Base-by-base conservation (phyloP, 352 stramenopile species). In the Globisporangium irregulare region DNA sequence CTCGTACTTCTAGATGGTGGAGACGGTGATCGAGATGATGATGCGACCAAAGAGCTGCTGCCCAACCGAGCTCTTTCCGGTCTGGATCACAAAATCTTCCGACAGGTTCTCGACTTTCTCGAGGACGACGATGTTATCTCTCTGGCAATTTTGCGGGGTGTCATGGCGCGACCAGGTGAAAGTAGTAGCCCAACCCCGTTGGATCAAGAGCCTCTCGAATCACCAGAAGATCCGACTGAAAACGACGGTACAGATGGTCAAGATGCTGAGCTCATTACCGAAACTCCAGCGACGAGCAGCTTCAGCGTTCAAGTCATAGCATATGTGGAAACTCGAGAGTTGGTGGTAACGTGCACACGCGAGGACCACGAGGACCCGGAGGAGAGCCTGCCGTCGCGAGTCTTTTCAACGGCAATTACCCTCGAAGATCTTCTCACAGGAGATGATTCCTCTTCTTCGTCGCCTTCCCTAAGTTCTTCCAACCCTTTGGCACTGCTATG, bases 291-390 rank as follows among this genome's bases (percentile, higher is more conserved):
- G 29, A 61, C 20, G 56, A 61, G 56, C 56, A 61, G 32, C 32
- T 61, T 61, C 32, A 61, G 8, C 1, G 46, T 71, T 9, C 59
- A 55, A n/a, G 41, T 71, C 50, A 25, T 48, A 22, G 60, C 41
- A 22, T 22, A 22, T 18, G 36, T 59, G 22, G 50, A 56, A 20
- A 41, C 54, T 18, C 50, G 41, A 59, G 59, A 51, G 22, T 50
- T 66, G 5, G 10, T 51, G 9, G 8, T 67, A 7, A 29, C 15
- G 14, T 71, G 66, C 43, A 20, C 66, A n/a, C 41, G 32, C 24
- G 43, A 56, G 8, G 66, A 43, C n/a, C 22, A n/a, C 25, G 32
- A 50, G 4, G 15, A 29, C 43, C 12, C 24, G 14, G 18, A 65
- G 12, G 15, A 38, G 22, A 22, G 4, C 20, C 32, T 50, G 4